These are phyloP conservation scores for Melampsora abietis-canadensis DNA, from an alignment of 1,284 basidiomycete species.

Conservation along the genomic window DNA sequence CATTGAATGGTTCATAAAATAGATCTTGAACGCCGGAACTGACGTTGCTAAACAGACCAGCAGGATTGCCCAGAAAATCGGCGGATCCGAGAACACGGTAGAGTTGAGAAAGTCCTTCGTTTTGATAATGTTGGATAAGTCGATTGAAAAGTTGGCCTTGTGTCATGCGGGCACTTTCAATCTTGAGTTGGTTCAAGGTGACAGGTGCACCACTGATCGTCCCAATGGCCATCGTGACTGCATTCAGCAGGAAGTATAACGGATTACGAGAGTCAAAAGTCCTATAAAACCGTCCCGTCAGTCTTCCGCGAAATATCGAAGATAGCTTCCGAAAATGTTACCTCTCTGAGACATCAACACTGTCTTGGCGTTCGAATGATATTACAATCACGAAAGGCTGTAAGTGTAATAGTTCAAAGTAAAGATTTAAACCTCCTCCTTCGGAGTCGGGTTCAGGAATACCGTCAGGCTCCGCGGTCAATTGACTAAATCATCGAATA, in stretches of 20 bases:
- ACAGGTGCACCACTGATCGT: conserved; percentile 97
- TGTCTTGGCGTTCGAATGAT: conserved; percentile 95
- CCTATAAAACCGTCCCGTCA: not conserved
- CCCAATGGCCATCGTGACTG: conserved; percentile 92
- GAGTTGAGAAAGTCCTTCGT: conserved; percentile 87
- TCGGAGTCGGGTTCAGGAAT: conserved; percentile 74
- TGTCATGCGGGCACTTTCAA: conserved; percentile 90
- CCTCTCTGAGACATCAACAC: conserved; percentile 90
- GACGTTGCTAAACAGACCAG: conserved; percentile 96
- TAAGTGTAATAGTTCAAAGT: conserved; percentile 95
- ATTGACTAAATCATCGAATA: conserved; percentile 59
- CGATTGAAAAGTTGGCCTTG: conserved; percentile 78
- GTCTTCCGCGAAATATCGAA: not conserved
- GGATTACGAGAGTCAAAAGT: conserved; percentile 84
- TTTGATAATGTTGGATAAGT: conserved; percentile 86
- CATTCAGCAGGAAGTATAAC: conserved; percentile 87
- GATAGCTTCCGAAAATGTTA: conserved; percentile 52
- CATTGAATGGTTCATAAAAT: conserved; percentile 98
- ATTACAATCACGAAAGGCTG: conserved; percentile 89
- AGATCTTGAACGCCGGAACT: conserved; percentile 98
- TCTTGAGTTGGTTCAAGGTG: conserved; percentile 86
- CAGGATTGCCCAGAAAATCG: conserved; percentile 79
- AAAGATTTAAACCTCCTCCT: conserved; percentile 70
- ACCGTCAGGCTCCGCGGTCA: conserved; percentile 70
- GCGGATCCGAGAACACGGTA: conserved; percentile 95